phyloP scores from a whole-genome alignment of 2,329 filamentous ascomycete genomes.

The Saccharata proteae region DNA sequence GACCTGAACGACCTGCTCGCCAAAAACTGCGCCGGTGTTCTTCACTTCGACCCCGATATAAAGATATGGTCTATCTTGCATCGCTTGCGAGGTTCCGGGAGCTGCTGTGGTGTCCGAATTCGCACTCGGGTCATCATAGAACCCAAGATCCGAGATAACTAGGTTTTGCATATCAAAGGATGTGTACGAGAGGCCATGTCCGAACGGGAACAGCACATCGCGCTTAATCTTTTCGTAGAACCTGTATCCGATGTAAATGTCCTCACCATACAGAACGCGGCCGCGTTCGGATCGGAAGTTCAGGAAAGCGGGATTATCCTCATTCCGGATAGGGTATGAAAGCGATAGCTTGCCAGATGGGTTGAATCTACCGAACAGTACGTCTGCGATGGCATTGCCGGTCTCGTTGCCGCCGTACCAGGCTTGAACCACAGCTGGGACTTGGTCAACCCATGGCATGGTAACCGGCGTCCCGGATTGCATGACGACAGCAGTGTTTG shows the following conservation, averaged over 20 bases:
- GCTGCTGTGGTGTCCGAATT: constrained; percentile 19
- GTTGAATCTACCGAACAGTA: constrained; percentile 51
- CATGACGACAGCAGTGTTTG: constrained; percentile 55
- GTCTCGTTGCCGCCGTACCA: constrained; percentile 59
- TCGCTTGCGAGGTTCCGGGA: constrained; percentile 51
- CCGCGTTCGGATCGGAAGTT: constrained; percentile 52
- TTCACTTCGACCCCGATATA: constrained; percentile 38
- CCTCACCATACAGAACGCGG: constrained; percentile 19
- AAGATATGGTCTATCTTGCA: no score
- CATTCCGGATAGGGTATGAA: constrained; percentile 51
- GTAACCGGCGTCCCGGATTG: constrained; percentile 57
- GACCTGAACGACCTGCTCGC: constrained; percentile 53
- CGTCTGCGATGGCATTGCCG: constrained; percentile 49
- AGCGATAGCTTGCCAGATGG: constrained; percentile 52
- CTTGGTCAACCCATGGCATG: constrained; percentile 53
- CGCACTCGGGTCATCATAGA: constrained; percentile 12
- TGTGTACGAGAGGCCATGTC: constrained; percentile 51
- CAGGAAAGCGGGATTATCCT: constrained; percentile 53
- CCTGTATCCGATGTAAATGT: constrained; percentile 14
- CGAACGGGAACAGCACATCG: constrained; percentile 49
- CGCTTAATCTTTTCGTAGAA: constrained; percentile 47
- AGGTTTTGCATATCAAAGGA: constrained; percentile 30
- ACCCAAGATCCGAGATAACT: constrained; percentile 10
- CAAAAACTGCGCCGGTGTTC: constrained; percentile 41
- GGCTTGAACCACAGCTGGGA: constrained; percentile 53